phyloP scores from a whole-genome alignment of 106 monocot species.

The Acorus calamus region DNA sequence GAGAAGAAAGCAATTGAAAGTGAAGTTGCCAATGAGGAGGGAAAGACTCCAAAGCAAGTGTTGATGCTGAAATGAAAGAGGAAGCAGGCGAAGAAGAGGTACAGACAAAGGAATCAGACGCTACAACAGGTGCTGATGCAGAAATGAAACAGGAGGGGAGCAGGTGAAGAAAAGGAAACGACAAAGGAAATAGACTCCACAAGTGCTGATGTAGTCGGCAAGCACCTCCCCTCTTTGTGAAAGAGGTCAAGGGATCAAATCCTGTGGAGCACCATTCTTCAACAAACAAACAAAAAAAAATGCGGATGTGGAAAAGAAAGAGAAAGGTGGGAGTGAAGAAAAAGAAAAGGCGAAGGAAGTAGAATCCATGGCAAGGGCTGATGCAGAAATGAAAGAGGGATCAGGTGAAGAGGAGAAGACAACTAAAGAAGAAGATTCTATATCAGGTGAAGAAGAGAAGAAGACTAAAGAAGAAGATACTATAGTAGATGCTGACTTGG shows the following conservation, averaged over 20 bases:
- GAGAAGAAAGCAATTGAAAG: slow-evolving; percentile 13
- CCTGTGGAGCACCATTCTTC: too few relatives aligned
- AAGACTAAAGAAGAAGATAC: slow-evolving; percentile 3
- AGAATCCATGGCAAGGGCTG: background rate
- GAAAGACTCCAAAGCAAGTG: background rate
- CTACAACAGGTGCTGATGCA: background rate
- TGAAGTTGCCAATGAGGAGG: background rate
- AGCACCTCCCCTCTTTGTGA: too few relatives aligned
- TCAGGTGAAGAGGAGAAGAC: background rate
- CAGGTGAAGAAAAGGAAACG: background rate
- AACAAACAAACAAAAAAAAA: too few relatives aligned
- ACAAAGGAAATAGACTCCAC: slow-evolving; percentile 8
- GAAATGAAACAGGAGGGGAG: background rate
- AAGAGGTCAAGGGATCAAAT: too few relatives aligned
- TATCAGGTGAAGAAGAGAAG: background rate
- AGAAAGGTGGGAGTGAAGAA: slow-evolving; percentile 9
- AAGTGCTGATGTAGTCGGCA: too few relatives aligned
- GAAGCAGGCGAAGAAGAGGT: background rate
- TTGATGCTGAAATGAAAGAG: slow-evolving; percentile 1
- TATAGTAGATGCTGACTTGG: slow-evolving; percentile 9
- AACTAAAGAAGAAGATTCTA: background rate
- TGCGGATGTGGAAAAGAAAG: too few relatives aligned
- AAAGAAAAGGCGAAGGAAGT: background rate
- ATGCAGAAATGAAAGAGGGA: slow-evolving; percentile 6
- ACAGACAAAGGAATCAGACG: background rate